Base-by-base conservation (phyloP, 371 early-diverging fungal species). In the Mucor saturninus region DNA sequence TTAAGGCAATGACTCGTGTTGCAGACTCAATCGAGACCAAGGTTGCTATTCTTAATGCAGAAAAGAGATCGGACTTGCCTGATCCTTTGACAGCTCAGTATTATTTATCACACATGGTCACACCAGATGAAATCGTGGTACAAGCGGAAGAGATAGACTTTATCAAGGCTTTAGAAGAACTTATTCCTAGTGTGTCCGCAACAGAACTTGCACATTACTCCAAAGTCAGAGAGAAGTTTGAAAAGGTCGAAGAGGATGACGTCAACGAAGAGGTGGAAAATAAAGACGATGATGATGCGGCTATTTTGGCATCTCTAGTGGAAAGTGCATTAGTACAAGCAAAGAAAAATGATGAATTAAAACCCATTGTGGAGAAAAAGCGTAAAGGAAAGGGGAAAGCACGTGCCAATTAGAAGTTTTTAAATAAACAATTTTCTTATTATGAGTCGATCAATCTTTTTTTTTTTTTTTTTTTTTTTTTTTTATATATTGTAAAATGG, bases 1-100 rank as follows among this genome's bases (percentile, higher is more conserved):
- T 98, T 8, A 96, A 97, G 65, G 97, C 98, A 13, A 95, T 97
- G 88, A 80, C 93, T 6, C 89, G 97, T 48, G 93, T 90, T 0
- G 95, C 96, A 13, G 81, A 88, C 43, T 64, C 80, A 0, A 89
- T 97, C n/a, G 95, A 97, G 61, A 68, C 49, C 6, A 85, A 85
- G 52, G 85, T 93, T 28, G 40, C 72, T 29, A 39, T 55, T 2
- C 50, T 77, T 29, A 81, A 81, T 43, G 35, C 69, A 30, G 76
- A 84, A 62, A 62, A 73, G 13, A 53, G 58, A 15, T 40, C 62
- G 6, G 67, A 63, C 38, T 64, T 75, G 30, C 72, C 73, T 30
- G 46, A 69, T 21, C 89, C 90, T 0, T 80, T 95, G 54, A 90
- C 93, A 9, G 86, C 92, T 6, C 88, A 88, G 51, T 93, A 95